Evolutionary conservation across 192 early-diverging fungal species (phyloP).

Genomic region (Linnemannia zychae): DNA sequence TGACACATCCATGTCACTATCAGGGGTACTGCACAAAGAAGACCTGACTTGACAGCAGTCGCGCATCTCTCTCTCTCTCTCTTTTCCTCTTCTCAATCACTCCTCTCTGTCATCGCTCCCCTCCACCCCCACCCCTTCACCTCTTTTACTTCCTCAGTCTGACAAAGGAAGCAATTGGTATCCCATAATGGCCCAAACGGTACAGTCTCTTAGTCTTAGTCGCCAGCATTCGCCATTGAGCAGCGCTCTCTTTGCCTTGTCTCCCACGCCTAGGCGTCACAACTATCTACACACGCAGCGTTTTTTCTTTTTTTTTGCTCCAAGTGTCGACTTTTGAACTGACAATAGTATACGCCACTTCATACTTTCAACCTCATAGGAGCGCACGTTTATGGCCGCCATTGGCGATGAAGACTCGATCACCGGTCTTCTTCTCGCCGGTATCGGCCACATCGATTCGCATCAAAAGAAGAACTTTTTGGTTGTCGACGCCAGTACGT

Average conservation of each 20-base stretch:
- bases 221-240: background rate
- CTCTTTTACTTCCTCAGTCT: background rate
- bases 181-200: constrained; percentile 45
- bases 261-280: constrained; percentile 10
- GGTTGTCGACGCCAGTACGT: constrained; percentile 93
- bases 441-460: constrained; percentile 94
- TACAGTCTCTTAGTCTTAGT: background rate
- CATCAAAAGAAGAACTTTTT: constrained; percentile 97
- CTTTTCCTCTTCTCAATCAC: background rate
- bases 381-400: constrained; percentile 73
- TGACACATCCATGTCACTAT: background rate
- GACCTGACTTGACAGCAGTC: constrained; percentile 1
- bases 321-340: constrained; percentile 15
- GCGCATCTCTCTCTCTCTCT: constrained; percentile 1
- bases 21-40: background rate
- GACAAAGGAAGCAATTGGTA: background rate
- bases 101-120: background rate
- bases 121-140: background rate
- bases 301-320: too few species aligned
- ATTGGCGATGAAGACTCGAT: constrained; percentile 89
- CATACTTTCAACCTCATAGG: constrained; percentile 33
- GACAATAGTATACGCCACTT: background rate
- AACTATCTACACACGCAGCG: background rate
- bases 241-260: background rate
- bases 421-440: constrained; percentile 97